Evolutionary conservation across 2,329 filamentous ascomycete genomes (phyloP), one percentile per base, ranked within the genome.

Genomic region (Sphaceloma murrayae): DNA sequence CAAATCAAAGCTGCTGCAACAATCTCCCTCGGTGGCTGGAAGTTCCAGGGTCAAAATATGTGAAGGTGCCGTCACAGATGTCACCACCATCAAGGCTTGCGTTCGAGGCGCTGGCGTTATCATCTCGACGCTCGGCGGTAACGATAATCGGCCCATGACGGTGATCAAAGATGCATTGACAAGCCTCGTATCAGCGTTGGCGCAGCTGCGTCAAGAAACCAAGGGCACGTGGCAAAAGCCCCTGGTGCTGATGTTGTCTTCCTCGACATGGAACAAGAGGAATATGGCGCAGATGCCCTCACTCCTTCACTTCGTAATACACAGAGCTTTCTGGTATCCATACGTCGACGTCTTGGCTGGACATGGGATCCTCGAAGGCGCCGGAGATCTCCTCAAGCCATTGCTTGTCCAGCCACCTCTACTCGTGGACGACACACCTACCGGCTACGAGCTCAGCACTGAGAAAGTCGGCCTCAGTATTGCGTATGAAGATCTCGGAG

Each of bases 81-180:
- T 24, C n/a, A 5, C 22, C 13, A 40, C n/a, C 14, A 29, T 40
- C 36, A 30, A 11, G 10, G n/a, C 22, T 19, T 40, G 36, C 16
- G 22, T 40, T 6, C n/a, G 14, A 18, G 36, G 36, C 21, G 36
- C 36, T 3, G 11, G 13, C 8, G 29, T 24, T 6, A 29, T 40
- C 36, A 40, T 40, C n/a, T 40, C 22, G 22, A 40, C 36, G 6
- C 36, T 40, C 22, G 36, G 36, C 14, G 21, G 21, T 18, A 40
- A 40, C 16, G 36, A 40, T 14, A 40, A 40, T 22, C 36, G 36
- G 8, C 36, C 36, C n/a, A n/a, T 11, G n/a, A 18, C 18, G 11
- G 36, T 9, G 17, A 10, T 40, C 8, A 5, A 22, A 18, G 36
- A 40, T 22, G 36, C 34, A 13, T 18, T 38, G 34, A 38, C 34